Base-by-base conservation (phyloP, 352 stramenopile species). In the Phytophthora brassicae region DNA sequence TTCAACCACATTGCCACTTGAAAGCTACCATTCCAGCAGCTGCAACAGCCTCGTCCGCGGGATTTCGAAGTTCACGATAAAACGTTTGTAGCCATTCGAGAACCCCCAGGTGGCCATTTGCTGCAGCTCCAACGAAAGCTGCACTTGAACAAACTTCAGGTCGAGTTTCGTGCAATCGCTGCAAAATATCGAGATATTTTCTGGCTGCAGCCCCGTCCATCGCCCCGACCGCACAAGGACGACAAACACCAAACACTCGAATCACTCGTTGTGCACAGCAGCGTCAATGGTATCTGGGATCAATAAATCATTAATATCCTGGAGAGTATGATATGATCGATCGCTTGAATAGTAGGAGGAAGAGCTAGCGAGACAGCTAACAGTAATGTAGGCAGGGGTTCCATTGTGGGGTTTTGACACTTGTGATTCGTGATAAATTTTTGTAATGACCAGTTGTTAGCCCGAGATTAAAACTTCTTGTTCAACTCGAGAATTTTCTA, bases 281-380 rank as follows among this genome's bases (percentile, higher is more conserved):
- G 20, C 23, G 29, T 62, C 54, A 9, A 62, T 54, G 14, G 54
- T 62, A 9, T 7, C 3, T 17, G 54, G 54, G 2, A 48, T 29
- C 0, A 62, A 35, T 13, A 43, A 28, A 13, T 35, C 22, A 11
- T 19, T 55, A 12, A 62, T 17, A 7, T 41, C 16, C 9, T 61
- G 6, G 5, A 22, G 24, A n/a, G 47, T 24, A 31, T 43, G 47
- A 54, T 24, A 31, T 43, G 47, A 14, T 31, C 26, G 26, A 31
- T 31, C 26, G 26, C 26, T 4, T 31, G 4, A 4, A 31, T 8
- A 31, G n/a, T 31, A 8, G 8, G 26, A 8, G 26, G 26, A 31
- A 31, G 26, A 9, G 26, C 26, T 31, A 31, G 26, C 26, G 26
- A 31, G 26, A 31, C 26, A 31, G 4, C 8, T 31, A 8, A 31